Conservation (phyloP, 148 eudicot species). For the Heliosperma pusillum region DNA sequence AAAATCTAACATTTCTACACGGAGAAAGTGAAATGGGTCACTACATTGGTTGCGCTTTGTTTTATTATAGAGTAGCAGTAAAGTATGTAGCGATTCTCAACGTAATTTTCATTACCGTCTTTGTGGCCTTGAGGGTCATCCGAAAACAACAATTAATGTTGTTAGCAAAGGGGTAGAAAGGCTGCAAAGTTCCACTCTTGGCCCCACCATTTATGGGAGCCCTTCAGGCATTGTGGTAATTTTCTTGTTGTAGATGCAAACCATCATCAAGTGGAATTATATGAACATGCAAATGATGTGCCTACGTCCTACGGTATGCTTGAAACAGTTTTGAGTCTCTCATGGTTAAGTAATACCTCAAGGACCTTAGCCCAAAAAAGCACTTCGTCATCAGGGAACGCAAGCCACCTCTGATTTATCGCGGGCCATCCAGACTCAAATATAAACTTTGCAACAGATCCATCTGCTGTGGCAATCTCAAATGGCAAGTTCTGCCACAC, state of each 20-base stretch:
- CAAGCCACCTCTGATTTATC: conserved; percentile 62
- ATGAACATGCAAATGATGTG: not conserved
- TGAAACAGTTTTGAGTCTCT: not conserved
- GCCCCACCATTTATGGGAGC: not conserved
- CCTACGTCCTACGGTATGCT: not conserved
- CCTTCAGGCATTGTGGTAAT: not conserved
- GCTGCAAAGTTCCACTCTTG: not conserved
- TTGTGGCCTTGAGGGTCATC: no score
- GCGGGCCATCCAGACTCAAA: conserved; percentile 91
- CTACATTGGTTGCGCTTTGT: not conserved
- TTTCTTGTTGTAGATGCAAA: not conserved
- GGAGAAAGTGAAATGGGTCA: not conserved
- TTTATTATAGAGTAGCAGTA: no score
- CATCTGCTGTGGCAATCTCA: conserved; percentile 56
- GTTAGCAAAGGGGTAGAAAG: no score
- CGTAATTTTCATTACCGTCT: not conserved
- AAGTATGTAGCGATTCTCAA: not conserved
- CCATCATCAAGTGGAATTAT: not conserved
- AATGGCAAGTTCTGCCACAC: conserved; percentile 96
- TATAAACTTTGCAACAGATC: conserved; percentile 53
- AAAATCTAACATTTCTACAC: not conserved
- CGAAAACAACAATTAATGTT: no score
- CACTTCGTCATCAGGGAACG: conserved; percentile 65
- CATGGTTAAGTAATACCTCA: conserved; percentile 46
- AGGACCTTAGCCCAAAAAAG: conserved; percentile 71